Evolutionary conservation across 495 filamentous ascomycete species (phyloP).

Genomic region (Umbilicaria muhlenbergii): DNA sequence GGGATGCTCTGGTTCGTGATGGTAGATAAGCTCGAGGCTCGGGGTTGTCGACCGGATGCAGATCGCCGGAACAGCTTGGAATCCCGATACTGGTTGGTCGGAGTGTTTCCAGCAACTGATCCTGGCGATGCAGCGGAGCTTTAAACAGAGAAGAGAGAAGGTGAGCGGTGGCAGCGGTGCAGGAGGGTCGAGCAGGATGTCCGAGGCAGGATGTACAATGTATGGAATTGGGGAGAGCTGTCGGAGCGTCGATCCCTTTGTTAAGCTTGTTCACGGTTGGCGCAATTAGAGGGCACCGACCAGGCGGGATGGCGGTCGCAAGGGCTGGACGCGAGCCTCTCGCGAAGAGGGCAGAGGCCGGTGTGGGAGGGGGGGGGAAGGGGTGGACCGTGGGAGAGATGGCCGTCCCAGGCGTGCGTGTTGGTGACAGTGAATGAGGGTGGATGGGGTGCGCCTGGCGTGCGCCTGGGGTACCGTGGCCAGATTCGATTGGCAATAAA

Average conservation of each 20-base stretch:
- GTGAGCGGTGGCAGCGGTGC: not conserved
- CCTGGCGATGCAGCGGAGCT: constrained; percentile 1
- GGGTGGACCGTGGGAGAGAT: too few species aligned
- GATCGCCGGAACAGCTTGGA: constrained; percentile 1
- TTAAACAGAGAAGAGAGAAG: not conserved
- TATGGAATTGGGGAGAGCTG: constrained; percentile 1
- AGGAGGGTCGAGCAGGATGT: not conserved
- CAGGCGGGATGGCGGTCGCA: constrained; percentile 10
- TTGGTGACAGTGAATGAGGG: too few species aligned
- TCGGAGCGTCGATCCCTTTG: constrained; percentile 8
- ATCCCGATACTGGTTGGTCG: not conserved
- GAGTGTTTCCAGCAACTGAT: not conserved
- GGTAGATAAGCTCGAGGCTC: constrained; percentile 6
- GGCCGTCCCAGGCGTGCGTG: too few species aligned
- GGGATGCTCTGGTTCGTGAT: constrained; percentile 1
- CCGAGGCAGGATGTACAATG: not conserved
- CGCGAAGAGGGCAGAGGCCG: too few species aligned
- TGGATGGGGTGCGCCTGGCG: too few species aligned
- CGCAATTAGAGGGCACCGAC: not conserved
- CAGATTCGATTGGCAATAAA: too few species aligned
- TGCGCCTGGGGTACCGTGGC: too few species aligned
- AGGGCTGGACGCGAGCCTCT: constrained; percentile 12
- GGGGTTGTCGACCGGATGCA: constrained; percentile 10
- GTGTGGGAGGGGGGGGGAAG: too few species aligned
- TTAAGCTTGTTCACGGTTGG: constrained; percentile 9